Conservation (phyloP, 2,329 filamentous ascomycete genomes). For the Coniochaeta prunicola region DNA sequence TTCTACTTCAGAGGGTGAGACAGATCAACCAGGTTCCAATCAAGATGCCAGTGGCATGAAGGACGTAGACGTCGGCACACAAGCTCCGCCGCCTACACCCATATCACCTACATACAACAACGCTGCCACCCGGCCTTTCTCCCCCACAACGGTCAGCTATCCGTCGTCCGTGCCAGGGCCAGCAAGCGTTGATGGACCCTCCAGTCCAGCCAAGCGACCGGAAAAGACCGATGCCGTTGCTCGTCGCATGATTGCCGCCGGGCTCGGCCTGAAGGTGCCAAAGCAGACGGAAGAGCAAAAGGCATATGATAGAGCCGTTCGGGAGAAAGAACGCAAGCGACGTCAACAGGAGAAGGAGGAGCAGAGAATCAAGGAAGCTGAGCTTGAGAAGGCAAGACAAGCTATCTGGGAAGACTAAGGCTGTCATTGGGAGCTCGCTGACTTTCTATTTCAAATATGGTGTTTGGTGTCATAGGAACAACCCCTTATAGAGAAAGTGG, state of each 20-base stretch:
- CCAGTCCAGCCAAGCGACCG: constrained; percentile 39
- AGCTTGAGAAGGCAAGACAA: constrained; percentile 68
- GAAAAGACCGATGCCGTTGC: constrained; percentile 95
- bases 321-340: constrained; percentile 76
- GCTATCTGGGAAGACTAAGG: constrained; percentile 76
- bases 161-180: constrained; percentile 2
- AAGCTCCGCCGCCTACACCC: constrained; percentile 61
- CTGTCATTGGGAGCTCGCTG: background rate
- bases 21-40: background rate
- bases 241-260: constrained; percentile 80
- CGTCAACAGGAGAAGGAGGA: constrained; percentile 65
- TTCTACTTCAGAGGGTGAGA: constrained; percentile 7
- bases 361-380: constrained; percentile 51
- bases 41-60: constrained; percentile 3
- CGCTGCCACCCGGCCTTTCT: constrained; percentile 14
- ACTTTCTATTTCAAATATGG: background rate
- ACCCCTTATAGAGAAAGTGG: background rate
- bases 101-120: constrained; percentile 42
- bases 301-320: constrained; percentile 75
- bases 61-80: constrained; percentile 14
- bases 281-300: constrained; percentile 81
- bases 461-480: background rate
- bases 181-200: background rate
- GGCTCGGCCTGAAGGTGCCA: constrained; percentile 73
- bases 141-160: constrained; percentile 9